Conservation (phyloP, 2,329 filamentous ascomycete species). For the Domatiomyces catenatus region DNA sequence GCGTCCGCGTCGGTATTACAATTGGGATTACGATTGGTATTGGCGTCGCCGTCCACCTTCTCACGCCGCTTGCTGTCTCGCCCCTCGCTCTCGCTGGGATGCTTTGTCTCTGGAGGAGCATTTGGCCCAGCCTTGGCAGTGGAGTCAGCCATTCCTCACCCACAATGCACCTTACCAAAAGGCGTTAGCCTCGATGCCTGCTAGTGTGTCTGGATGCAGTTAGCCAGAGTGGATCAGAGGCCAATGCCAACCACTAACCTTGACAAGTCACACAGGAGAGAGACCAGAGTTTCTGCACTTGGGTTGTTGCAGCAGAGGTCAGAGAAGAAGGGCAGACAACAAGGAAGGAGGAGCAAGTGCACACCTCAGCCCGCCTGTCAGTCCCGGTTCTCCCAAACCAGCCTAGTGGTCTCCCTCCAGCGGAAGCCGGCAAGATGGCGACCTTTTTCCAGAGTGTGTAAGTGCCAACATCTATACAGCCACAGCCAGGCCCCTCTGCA, state of each 20-base stretch:
- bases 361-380: background rate
- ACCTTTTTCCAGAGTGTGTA: conserved; percentile 38
- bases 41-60: background rate
- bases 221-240: background rate
- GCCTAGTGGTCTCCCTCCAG: background rate
- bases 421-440: conserved; percentile 24
- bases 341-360: background rate
- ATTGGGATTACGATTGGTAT: no score
- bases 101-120: background rate
- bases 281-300: background rate
- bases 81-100: background rate
- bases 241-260: background rate
- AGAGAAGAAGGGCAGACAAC: background rate
- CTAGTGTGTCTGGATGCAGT: background rate
- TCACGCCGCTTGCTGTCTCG: background rate
- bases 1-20: background rate
- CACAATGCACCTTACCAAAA: background rate
- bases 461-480: conserved; percentile 6
- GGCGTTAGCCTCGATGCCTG: background rate
- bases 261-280: background rate
- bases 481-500: background rate
- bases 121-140: background rate
- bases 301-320: background rate
- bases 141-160: background rate
- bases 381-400: background rate